Percentiles rank a stretch among this genome's conserved stretches.
phyloP scores from a whole-genome alignment of 2,329 filamentous ascomycete species.

The Fusarium sp. region DNA sequence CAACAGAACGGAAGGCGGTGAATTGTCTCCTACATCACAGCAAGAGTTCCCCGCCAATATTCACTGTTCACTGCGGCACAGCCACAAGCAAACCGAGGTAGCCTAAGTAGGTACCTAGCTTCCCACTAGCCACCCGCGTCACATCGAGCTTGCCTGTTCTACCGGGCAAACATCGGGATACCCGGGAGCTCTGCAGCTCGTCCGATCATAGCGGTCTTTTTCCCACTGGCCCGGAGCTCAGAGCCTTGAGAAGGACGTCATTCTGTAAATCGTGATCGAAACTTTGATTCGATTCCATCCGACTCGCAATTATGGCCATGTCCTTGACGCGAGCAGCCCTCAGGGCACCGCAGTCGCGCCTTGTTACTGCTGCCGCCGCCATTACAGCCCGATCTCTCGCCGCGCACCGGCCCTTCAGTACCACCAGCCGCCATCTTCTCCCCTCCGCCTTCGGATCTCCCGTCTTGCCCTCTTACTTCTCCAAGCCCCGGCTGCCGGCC shows the following conservation, averaged over 20 bases:
- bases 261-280: conserved; percentile 33
- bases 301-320: conserved; percentile 47
- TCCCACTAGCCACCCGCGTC: conserved; percentile 26
- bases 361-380: conserved; percentile 36
- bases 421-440: conserved; percentile 51
- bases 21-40: conserved; percentile 17
- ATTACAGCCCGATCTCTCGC: conserved; percentile 31
- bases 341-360: conserved; percentile 42
- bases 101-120: no score
- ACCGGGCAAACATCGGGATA: conserved; percentile 37
- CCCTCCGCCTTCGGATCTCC: conserved; percentile 51
- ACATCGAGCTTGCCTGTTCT: conserved; percentile 20
- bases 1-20: conserved; percentile 35
- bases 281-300: conserved; percentile 23
- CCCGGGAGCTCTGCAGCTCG: conserved; percentile 32
- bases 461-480: conserved; percentile 80
- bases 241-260: conserved; percentile 37
- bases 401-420: conserved; percentile 49
- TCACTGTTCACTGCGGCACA: neutral
- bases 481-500: conserved; percentile 79
- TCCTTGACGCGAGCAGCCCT: conserved; percentile 50
- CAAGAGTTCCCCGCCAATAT: conserved; percentile 32
- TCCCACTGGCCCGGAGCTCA: conserved; percentile 36
- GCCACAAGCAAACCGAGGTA: conserved; percentile 20
- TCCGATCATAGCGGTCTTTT: conserved; percentile 30